Percentiles rank a stretch among this genome's conserved stretches.
phyloP scores from a whole-genome alignment of 2,329 filamentous ascomycete genomes.

The Sphaerulina vaccinii region DNA sequence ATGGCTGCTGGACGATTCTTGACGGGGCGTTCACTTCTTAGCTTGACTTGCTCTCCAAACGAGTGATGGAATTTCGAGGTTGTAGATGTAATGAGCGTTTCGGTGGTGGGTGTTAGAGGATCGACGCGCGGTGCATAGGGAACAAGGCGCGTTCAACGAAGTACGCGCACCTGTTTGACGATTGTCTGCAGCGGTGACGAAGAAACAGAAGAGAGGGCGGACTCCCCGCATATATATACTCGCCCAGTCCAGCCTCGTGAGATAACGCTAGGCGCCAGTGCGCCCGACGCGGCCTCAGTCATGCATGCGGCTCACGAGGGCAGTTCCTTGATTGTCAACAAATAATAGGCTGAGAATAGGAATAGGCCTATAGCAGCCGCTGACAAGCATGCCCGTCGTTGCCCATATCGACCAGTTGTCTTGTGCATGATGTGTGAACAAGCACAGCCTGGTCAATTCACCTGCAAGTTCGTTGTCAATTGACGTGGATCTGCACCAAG shows the following conservation, averaged over 20 bases:
- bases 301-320: neutral
- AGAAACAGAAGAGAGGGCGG: constrained; percentile 19
- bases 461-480: neutral
- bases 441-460: neutral
- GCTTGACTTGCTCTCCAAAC: constrained; percentile 35
- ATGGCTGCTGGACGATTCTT: constrained; percentile 50
- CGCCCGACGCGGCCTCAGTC: neutral
- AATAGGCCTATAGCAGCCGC: neutral
- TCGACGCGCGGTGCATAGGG: constrained; percentile 53
- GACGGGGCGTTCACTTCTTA: constrained; percentile 13
- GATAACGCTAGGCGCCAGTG: neutral
- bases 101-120: constrained; percentile 41
- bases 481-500: neutral
- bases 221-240: no score
- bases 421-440: neutral
- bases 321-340: no score
- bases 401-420: neutral
- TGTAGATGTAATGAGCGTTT: constrained; percentile 43
- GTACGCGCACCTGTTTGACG: constrained; percentile 26
- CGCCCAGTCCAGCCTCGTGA: no score
- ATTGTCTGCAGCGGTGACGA: constrained; percentile 38
- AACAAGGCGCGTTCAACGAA: constrained; percentile 47
- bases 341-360: no score
- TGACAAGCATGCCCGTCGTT: neutral
- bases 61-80: constrained; percentile 47